Conservation (phyloP, 1,284 basidiomycete genomes). For the Cutaneotrichosporon cutaneum region DNA sequence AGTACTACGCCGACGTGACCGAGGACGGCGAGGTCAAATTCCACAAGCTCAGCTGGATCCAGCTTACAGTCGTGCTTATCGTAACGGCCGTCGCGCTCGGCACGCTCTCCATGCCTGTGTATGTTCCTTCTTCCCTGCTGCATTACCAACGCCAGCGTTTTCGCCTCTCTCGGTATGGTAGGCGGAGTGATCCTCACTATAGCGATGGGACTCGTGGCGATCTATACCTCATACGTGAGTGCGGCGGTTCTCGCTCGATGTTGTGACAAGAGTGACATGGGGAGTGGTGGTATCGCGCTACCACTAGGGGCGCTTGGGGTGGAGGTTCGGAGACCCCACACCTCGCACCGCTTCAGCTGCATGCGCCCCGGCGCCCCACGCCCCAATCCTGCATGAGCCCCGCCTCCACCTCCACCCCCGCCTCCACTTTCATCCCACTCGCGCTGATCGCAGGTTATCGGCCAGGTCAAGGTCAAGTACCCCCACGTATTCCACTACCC, state of each 20-base stretch:
- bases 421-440: background rate
- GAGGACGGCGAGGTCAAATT: constrained; percentile 21
- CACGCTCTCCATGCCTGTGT: constrained; percentile 21
- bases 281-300: too few relatives aligned
- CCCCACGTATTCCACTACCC: constrained; percentile 22
- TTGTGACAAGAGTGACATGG: too few relatives aligned
- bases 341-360: too few relatives aligned
- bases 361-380: too few relatives aligned
- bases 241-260: background rate
- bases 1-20: constrained; percentile 15
- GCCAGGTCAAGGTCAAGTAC: constrained; percentile 25
- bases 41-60: constrained; percentile 24
- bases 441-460: constrained; percentile 1
- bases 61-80: constrained; percentile 23
- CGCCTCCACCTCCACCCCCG: background rate
- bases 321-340: background rate
- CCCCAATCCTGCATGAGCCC: too few relatives aligned
- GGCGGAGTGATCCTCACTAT: constrained; percentile 20
- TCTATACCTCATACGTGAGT: constrained; percentile 21
- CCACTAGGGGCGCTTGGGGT: too few relatives aligned
- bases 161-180: constrained; percentile 21
- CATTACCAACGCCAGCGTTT: constrained; percentile 17
- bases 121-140: background rate
- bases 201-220: constrained; percentile 17
- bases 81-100: constrained; percentile 23